A percentile compares a stretch with the other conserved stretches of the same genome.
Conservation (phyloP, 2,329 filamentous ascomycete genomes). For the Microascus cirrosus region DNA sequence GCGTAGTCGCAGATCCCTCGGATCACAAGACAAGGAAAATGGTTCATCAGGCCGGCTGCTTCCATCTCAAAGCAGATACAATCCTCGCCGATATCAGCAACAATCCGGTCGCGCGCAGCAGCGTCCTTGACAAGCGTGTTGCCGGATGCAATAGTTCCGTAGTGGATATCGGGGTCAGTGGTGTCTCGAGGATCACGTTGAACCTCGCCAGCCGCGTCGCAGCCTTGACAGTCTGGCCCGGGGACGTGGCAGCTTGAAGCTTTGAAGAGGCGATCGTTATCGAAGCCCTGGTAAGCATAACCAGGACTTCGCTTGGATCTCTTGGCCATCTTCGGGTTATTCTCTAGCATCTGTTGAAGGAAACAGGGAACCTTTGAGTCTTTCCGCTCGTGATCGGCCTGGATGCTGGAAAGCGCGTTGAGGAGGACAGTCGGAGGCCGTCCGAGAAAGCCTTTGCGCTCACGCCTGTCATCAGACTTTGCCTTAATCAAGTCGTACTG, state of each 20-base stretch:
- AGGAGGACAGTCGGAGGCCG: conserved; percentile 5
- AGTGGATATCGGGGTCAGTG: conserved; percentile 10
- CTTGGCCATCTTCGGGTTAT: conserved; percentile 6
- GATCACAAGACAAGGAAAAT: too few relatives aligned
- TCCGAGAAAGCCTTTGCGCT: too few relatives aligned
- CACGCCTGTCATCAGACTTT: too few relatives aligned
- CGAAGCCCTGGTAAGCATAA: conserved; percentile 1
- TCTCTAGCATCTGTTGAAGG: conserved; percentile 5
- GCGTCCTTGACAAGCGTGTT: too few relatives aligned
- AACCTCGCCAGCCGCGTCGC: neutral
- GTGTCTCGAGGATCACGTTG: neutral
- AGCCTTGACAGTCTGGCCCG: conserved; percentile 5
- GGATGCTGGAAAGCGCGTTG: conserved; percentile 1
- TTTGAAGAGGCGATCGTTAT: conserved; percentile 7
- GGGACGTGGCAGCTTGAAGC: conserved; percentile 3
- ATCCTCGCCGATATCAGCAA: too few relatives aligned
- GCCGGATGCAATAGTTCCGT: conserved; percentile 11
- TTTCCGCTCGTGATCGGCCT: conserved; percentile 3
- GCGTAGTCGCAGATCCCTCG: too few relatives aligned
- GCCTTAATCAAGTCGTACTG: too few relatives aligned
- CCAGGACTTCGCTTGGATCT: neutral
- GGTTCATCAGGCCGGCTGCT: too few relatives aligned
- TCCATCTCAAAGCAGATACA: too few relatives aligned
- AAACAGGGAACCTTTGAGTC: conserved; percentile 6
- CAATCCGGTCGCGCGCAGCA: too few relatives aligned